Percentiles rank a stretch among this genome's conserved stretches.
phyloP scores from a whole-genome alignment of 208 protist genomes.

The Trypanosoma caninum region DNA sequence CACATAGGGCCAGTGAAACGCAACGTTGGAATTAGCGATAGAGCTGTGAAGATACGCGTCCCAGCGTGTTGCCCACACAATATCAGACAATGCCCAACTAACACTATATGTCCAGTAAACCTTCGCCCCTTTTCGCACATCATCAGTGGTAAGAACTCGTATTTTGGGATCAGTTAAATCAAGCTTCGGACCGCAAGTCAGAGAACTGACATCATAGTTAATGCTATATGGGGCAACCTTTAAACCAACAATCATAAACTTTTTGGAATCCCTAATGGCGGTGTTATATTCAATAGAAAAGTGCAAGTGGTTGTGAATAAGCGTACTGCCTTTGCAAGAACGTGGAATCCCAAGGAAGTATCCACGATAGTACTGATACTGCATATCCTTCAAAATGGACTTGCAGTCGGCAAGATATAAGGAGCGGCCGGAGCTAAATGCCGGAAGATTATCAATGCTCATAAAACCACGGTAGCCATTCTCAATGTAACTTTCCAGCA shows the following conservation, averaged over 20 bases:
- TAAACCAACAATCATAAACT: conserved; percentile 77
- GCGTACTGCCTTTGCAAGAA: conserved; percentile 31
- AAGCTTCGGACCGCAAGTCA: conserved; percentile 6
- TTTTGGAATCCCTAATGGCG: conserved; percentile 13
- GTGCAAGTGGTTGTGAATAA: conserved; percentile 80
- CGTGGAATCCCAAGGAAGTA: conserved; percentile 60
- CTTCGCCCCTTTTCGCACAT: conserved; percentile 19
- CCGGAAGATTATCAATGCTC: conserved; percentile 82
- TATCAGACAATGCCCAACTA: conserved; percentile 53
- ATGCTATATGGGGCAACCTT: conserved; percentile 56
- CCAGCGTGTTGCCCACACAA: conserved; percentile 97
- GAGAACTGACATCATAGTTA: conserved; percentile 13
- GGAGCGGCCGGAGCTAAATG: conserved; percentile 21
- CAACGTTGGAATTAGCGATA: conserved; percentile 43
- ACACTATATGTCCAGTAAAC: conserved; percentile 89
- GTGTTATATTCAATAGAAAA: conserved; percentile 75
- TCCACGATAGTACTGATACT: conserved; percentile 47
- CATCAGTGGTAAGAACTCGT: conserved; percentile 24
- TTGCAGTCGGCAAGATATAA: conserved; percentile 1
- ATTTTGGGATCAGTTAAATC: not conserved
- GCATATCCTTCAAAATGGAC: conserved; percentile 25
- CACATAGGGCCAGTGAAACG: conserved; percentile 95
- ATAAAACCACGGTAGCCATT: conserved; percentile 77
- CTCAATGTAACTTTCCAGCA: conserved; percentile 59
- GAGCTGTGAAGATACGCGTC: conserved; percentile 93